Evolutionary conservation across 169 alveolate genomes (phyloP), one percentile per base, ranked within the genome.

Genomic region (Cryptosporidium ryanae): DNA sequence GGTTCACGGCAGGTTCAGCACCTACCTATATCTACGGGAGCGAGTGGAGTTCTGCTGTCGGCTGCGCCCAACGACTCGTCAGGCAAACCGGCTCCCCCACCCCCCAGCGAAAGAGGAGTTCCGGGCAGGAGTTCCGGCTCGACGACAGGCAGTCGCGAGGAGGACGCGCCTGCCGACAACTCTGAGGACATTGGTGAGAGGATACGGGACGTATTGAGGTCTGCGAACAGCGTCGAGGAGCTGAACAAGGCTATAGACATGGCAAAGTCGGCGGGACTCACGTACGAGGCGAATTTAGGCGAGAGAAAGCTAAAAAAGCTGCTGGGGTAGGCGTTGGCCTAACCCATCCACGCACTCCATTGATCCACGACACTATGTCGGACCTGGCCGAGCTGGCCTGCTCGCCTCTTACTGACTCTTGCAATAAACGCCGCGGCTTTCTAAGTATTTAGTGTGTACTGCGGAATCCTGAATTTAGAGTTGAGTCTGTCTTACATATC

Each of bases 231-330:
- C 23, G 71, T 43, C 7, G 65, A 76, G 38, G 87, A 76, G 34
- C 32, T 76, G 25, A 76, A 76, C 46, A 64, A 59, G 48, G 87
- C 87, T n/a, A 76, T 76, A 27, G 44, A 76, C 18, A 59, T 76
- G 71, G 87, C 87, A 76, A 57, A 76, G 27, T 54, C 87, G 21
- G 87, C 64, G 4, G 87, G 87, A 4, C 64, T 76, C 23, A 57
- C 68, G 13, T 76, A 76, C 29, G 87, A 76, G 23, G 87, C 87
- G 29, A 48, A 63, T 25, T 38, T 76, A 12, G 87, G 87, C 6
- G 87, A 76, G 32, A 76, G 87, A 32, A 76, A 76, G n/a, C 61
- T 76, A 2, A 76, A 55, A 21, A 76, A 76, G 64, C 43, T 76
- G 46, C 49, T 76, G 31, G 31, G 23, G 5, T 18, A 2, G 8